A percentile compares a stretch with the other conserved stretches of the same genome.
Conservation (phyloP, 345 rosid species). For the Linum tenue region DNA sequence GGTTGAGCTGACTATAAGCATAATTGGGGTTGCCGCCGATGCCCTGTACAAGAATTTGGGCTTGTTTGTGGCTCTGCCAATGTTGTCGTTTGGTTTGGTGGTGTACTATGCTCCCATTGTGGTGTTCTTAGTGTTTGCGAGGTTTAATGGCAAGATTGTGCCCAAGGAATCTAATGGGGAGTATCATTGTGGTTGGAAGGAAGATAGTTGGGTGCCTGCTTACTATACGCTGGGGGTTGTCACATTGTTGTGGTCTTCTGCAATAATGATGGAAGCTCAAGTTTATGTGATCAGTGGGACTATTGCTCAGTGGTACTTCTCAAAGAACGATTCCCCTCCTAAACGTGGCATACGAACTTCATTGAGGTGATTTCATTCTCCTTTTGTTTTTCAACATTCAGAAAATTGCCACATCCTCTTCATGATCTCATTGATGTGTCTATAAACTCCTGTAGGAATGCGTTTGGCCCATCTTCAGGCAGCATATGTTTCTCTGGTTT, state of each 20-base stretch:
- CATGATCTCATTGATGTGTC: slow-evolving; percentile 3
- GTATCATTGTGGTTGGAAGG: slow-evolving; percentile 70
- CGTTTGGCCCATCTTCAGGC: slow-evolving; percentile 81
- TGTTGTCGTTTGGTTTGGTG: slow-evolving; percentile 46
- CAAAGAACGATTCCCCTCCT: slow-evolving; percentile 61
- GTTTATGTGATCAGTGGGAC: slow-evolving; percentile 82
- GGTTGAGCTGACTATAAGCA: slow-evolving; percentile 61
- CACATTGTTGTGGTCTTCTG: slow-evolving; percentile 87
- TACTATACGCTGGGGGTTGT: slow-evolving; percentile 68
- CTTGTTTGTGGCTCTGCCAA: slow-evolving; percentile 53
- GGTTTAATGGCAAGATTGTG: slow-evolving; percentile 65
- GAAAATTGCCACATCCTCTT: not conserved
- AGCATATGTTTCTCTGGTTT: slow-evolving; percentile 85
- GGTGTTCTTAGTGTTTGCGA: slow-evolving; percentile 69
- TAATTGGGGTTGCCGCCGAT: slow-evolving; percentile 72
- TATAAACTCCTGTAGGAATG: slow-evolving; percentile 48
- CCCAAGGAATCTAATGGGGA: slow-evolving; percentile 42
- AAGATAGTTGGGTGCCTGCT: slow-evolving; percentile 89
- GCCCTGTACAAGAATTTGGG: slow-evolving; percentile 69
- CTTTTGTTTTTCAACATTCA: too few species aligned
- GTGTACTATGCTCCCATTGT: slow-evolving; percentile 63
- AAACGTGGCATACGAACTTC: slow-evolving; percentile 61
- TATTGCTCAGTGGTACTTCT: slow-evolving; percentile 80
- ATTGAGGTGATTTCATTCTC: slow-evolving; percentile 40
- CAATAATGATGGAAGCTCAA: slow-evolving; percentile 68